Evolutionary conservation across 352 stramenopile species (phyloP), one percentile per base, ranked within the genome.

Genomic region (Pythium brachiatum): DNA sequence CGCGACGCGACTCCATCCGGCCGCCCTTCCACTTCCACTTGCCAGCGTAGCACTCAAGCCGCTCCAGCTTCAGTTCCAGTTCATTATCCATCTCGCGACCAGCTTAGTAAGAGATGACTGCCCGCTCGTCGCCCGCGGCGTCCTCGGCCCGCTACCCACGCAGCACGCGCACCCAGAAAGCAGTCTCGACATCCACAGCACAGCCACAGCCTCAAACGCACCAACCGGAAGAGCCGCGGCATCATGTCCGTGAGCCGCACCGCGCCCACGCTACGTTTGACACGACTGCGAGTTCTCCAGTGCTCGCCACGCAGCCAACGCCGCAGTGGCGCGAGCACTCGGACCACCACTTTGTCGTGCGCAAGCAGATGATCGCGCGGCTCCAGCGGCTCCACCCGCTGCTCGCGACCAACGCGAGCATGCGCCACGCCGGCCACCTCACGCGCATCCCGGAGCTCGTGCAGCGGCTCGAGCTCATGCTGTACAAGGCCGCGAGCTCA

Each of bases 381-480:
- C 70, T 87, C 12, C 75, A 72, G 36, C 39, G 48, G 36, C 68
- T 76, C 27, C 71, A 76, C 50, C 72, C 72, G 25, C 57, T 70
- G 9, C 61, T 79, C 16, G 38, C 53, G 11, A 70, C 62, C 44
- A 53, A 65, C 31, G 43, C 48, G 32, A 58, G 64, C 2, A 58
- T 76, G 62, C 62, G 31, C 48, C 60, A 69, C 56, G 55, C 43
- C 38, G 62, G 62, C 29, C 39, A 60, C 32, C 32, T 56, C 32
- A 64, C 62, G 50, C 62, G 62, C 38, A 64, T 69, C 54, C 76
- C 76, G 39, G 82, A 80, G 20, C 73, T 92, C 31, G 59, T 90
- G 55, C 83, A 87, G 56, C 78, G 83, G 0, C 78, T 92, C 57
- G 83, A 92, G 63, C 85, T 83, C 72, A 88, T 89, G 76, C 65